Evolutionary conservation across 2,329 filamentous ascomycete genomes (phyloP), one percentile per base, ranked within the genome.

Genomic region (Cladophialophora chaetospira): DNA sequence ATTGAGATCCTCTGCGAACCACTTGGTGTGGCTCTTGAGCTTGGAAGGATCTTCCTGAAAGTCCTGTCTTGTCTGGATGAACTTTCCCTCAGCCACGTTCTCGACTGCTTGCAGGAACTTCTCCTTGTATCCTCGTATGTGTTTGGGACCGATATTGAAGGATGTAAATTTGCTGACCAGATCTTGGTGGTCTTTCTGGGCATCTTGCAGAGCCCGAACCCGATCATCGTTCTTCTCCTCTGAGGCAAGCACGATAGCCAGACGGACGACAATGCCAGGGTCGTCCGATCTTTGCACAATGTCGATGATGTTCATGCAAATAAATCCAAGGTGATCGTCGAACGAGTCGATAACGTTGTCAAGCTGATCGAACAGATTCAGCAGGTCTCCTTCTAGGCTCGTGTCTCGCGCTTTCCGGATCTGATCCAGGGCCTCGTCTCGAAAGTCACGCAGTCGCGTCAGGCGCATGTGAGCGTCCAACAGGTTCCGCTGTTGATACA

Each of bases 1-100:
- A 72, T 95, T 96, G 33, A 99, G 82, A 71, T 99, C 93, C 75
- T 97, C 97, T 77, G 97, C 99, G 74, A 86, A 99, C 94, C 94
- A 99, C 68, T 89, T 89, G 74, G 96, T 84, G 63, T 84, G 86
- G 77, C 96, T 96, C 63, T 95, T 89, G 44, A 99, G 79, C 67
- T 84, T 85, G 47, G 87, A 82, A 0, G 94, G 89, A 68, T 97
- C 91, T 33, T 88, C 88, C 51, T 93, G 75, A 71, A 99, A 97
- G 44, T 86, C 82, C 52, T 88, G 83, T 57, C 86, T 84, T 36
- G 85, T 82, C 57, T 84, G 79, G 10, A 85, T 84, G 66, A 97
- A 91, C 68, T 93, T 88, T 42, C 82, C 82, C 68, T 88, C 82
- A 5, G 87, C 89, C 61, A 85, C 86, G 57, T 86, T 78, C 66